A percentile compares a stretch with the other conserved stretches of the same genome.
Conservation (phyloP, 2,329 filamentous ascomycete genomes). For the Phialemoniopsis sp. region DNA sequence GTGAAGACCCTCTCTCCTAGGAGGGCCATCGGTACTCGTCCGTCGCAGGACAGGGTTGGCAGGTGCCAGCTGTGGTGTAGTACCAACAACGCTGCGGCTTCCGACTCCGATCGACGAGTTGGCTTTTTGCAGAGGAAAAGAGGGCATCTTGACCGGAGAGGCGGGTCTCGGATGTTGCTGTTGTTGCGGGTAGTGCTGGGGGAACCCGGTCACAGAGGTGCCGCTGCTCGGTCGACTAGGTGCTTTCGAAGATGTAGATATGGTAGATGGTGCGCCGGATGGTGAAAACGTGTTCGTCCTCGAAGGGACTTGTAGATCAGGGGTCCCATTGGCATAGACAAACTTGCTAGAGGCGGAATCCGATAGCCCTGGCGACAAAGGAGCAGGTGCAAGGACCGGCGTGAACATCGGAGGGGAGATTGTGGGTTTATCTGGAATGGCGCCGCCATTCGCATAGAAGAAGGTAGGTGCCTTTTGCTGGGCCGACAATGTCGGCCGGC, state of each 20-base stretch:
- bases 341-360: conserved; percentile 57
- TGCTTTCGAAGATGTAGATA: conserved; percentile 39
- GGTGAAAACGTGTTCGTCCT: conserved; percentile 27
- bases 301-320: conserved; percentile 37
- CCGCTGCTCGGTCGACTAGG: conserved; percentile 25
- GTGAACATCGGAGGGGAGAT: conserved; percentile 13
- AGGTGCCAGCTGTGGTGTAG: conserved; percentile 8
- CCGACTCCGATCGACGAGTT: neutral
- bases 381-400: conserved; percentile 24
- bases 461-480: conserved; percentile 39
- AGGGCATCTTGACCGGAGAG: conserved; percentile 44
- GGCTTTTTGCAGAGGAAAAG: conserved; percentile 10
- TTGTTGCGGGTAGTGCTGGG: too few species aligned
- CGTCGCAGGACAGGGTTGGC: neutral
- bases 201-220: too few species aligned
- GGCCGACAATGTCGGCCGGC: conserved; percentile 17
- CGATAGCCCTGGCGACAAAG: conserved; percentile 15
- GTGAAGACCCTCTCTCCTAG: neutral
- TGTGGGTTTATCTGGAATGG: conserved; percentile 26
- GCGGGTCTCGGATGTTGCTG: conserved; percentile 27
- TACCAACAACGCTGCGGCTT: neutral
- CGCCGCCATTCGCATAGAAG: conserved; percentile 51
- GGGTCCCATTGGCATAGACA: conserved; percentile 68
- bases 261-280: conserved; percentile 36
- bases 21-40: neutral